Base-by-base conservation (phyloP, 2,329 filamentous ascomycete species). In the Hymenoscyphus salicellus region DNA sequence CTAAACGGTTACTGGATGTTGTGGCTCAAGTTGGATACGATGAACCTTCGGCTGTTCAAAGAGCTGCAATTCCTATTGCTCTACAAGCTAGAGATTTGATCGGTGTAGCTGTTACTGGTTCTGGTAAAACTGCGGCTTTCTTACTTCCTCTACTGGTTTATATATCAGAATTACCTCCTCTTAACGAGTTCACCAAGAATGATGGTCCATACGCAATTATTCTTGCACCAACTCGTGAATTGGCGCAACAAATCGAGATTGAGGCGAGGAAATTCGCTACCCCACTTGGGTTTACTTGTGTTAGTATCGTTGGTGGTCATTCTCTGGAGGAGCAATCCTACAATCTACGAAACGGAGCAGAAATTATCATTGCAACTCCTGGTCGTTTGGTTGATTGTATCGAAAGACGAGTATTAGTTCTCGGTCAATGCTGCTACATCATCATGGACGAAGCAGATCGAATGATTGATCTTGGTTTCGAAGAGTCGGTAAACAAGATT, bases 361-460 rank as follows among this genome's bases (percentile, higher is more conserved):
- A 99, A 77, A 98, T 99, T 71, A 91, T 99, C 73, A 97, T 99
- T 70, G 95, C 95, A n/a, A 99, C 95, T 0, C 95, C 95, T 0
- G 95, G 95, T 79, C 93, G 95, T 84, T 85, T 99, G 0, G 91
- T 98, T 8, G 95, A 99, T 80, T 98, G 93, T 78, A 95, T 99
- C 71, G 95, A 99, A 78, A 86, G 95, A 20, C 89, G 94, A 38
- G 87, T 98, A 33, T 83, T 98, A 1, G 94, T 99, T 1, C 85
- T 98, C 58, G 89, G 88, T n/a, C 95, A 98, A 78, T 98, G 95
- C 78, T 97, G 93, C 80, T 98, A 98, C 79, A 86, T 98, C 63
- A 97, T 99, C 78, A 97, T 99, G 94, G 95, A 99, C 77, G 95
- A 99, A 84, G 95, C 95, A 43, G 95, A 99, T 79, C 91, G 94